Base-by-base conservation (phyloP, 2,329 filamentous ascomycete genomes). In the Phaeosphaeria sp. region DNA sequence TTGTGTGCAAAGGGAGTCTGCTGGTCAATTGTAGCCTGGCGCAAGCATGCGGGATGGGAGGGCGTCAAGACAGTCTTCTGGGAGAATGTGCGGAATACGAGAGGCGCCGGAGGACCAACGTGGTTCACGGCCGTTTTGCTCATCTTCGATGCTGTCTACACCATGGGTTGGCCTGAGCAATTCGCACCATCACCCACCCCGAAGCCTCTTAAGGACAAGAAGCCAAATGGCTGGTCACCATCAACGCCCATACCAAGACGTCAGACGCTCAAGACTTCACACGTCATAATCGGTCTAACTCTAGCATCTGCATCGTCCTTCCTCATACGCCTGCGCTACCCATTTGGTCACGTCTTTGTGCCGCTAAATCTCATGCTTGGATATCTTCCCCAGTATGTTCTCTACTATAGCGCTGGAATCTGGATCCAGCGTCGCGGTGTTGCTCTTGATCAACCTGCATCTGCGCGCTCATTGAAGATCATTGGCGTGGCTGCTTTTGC, bases 101-200 rank as follows among this genome's bases (percentile, higher is more conserved):
- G 63, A 43, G 66, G 64, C 2, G 58, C 61, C 18, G 33, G 54
- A 15, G 66, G 66, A 1, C 59, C 64, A 46, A 62, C 64, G 7
- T 69, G 66, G 66, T 69, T 67, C 50, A 63, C 58, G 33, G 64
- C 50, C 2, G 18, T 67, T 6, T 51, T 69, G 9, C 39, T 66
- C 13, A 41, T 62, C 6, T 69, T 69, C 23, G 66, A 69, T 47
- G 46, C 22, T 1, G 17, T 57, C 2, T 69, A 63, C 44, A 44
- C 52, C 20, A 18, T 53, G 0, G 6, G 49, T 2, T 5, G 46
- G 18, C 54, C 54, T 2, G 23, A 20, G 18, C 33, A 52, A 22
- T 55, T 57, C 42, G 33, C n/a, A 7, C 1, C 17, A 2, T 15
- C 30, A 13, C 30, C 13, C 3, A 3, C 30, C 13, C 13, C 30